These are phyloP conservation scores for Macrophomina pseudophaseolina DNA, from an alignment of 2,329 filamentous ascomycete genomes.

Conservation along the genomic window DNA sequence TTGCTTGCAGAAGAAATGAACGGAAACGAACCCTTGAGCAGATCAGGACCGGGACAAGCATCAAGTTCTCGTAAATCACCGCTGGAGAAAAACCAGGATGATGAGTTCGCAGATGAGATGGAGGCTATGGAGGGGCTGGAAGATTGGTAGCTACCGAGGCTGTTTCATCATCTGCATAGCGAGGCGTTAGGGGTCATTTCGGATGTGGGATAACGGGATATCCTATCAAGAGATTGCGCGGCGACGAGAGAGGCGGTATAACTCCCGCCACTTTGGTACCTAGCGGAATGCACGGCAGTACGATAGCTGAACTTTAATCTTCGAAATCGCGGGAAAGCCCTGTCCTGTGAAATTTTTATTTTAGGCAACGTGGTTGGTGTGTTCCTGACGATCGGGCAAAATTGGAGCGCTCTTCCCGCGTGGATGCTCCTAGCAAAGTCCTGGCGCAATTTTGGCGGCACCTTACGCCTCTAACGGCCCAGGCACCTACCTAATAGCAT, in stretches of 20 bases:
- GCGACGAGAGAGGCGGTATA: conserved; percentile 15
- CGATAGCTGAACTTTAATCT: conserved; percentile 10
- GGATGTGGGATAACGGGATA: conserved; percentile 21
- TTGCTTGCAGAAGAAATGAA: conserved; percentile 52
- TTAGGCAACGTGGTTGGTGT: conserved; percentile 16
- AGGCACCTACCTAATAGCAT: neutral
- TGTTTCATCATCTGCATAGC: conserved; percentile 27
- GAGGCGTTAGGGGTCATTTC: conserved; percentile 25
- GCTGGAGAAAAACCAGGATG: conserved; percentile 32
- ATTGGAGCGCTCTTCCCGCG: neutral
- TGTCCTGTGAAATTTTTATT: conserved; percentile 13
- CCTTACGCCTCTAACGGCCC: neutral
- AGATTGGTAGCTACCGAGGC: conserved; percentile 35
- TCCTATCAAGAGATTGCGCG: conserved; percentile 22
- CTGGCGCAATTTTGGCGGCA: conserved; percentile 1
- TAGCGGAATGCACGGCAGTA: conserved; percentile 19
- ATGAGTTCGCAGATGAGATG: conserved; percentile 47
- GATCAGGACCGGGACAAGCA: conserved; percentile 21
- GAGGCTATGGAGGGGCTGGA: conserved; percentile 47
- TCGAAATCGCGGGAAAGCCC: neutral
- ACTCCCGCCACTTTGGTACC: conserved; percentile 1
- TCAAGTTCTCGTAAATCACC: conserved; percentile 20
- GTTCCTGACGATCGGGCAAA: conserved; percentile 11
- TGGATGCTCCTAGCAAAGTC: conserved; percentile 5
- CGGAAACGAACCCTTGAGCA: conserved; percentile 15